Evolutionary conservation across 2,329 filamentous ascomycete species (phyloP).

Genomic region (Neonectria hederae): DNA sequence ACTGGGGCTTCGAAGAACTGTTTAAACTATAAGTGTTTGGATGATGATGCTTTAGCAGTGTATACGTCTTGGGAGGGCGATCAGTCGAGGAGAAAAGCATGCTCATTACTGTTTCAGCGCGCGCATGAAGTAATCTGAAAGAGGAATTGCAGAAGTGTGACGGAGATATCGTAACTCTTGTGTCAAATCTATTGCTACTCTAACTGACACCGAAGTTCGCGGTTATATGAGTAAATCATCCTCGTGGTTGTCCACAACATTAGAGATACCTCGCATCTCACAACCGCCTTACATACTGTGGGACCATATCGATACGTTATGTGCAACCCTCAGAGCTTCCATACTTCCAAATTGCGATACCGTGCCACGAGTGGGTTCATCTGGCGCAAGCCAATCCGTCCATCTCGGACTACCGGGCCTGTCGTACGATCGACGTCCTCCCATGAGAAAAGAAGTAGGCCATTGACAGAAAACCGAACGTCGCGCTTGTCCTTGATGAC

Average conservation of each 20-base stretch:
- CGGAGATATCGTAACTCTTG: no score
- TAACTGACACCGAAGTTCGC: no score
- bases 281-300: no score
- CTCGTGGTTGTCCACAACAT: no score
- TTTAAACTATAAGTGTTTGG: not conserved
- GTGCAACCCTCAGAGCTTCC: constrained; percentile 24
- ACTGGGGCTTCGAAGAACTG: not conserved
- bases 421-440: constrained; percentile 32
- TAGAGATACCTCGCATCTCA: no score
- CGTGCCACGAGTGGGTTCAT: constrained; percentile 36
- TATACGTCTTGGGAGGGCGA: no score
- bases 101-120: no score
- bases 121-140: no score
- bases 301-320: not conserved
- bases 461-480: constrained; percentile 31
- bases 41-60: not conserved
- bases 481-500: constrained; percentile 35
- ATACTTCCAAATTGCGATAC: constrained; percentile 37
- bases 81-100: no score
- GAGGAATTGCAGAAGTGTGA: no score
- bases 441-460: constrained; percentile 30
- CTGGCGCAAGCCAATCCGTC: constrained; percentile 35
- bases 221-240: no score
- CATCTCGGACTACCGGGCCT: constrained; percentile 31
- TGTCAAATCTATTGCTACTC: no score